These are phyloP conservation scores for Eudorina sp. DNA, from an alignment of 139 green algal species.

Conservation along the genomic window DNA sequence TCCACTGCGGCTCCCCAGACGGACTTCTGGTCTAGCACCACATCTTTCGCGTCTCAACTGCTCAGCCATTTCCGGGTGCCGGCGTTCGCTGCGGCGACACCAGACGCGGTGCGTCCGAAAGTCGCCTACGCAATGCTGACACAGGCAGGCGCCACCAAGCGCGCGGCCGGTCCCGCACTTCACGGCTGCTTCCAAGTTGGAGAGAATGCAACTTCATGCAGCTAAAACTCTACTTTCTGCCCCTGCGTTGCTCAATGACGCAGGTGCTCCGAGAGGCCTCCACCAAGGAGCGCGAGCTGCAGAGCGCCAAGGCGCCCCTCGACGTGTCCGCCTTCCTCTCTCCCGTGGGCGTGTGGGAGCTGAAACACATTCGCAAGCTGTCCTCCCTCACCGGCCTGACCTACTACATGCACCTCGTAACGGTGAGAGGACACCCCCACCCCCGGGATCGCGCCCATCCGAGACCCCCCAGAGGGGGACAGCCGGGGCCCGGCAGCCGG, in stretches of 20 bases:
- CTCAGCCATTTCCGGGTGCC: conserved; percentile 19
- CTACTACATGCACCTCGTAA: conserved; percentile 55
- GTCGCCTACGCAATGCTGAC: background rate
- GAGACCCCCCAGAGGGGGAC: too few relatives aligned
- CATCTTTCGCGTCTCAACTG: background rate
- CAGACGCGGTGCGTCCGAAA: background rate
- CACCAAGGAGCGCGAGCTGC: conserved; percentile 41
- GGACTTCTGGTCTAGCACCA: conserved; percentile 9
- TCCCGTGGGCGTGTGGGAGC: conserved; percentile 68
- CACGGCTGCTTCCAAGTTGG: background rate
- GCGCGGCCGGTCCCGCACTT: background rate
- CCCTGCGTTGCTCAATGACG: background rate
- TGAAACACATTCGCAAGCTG: conserved; percentile 74
- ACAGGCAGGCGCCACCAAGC: background rate
- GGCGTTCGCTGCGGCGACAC: background rate
- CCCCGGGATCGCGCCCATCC: too few relatives aligned
- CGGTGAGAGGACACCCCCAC: too few relatives aligned
- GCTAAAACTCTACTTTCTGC: background rate
- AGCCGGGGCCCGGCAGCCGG: too few relatives aligned
- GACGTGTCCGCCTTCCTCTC: conserved; percentile 73
- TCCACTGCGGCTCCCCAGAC: background rate
- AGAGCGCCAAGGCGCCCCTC: conserved; percentile 38
- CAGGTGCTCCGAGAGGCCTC: conserved; percentile 46
- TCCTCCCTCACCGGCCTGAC: conserved; percentile 49
- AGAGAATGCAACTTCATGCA: background rate